Conservation (phyloP, 2,329 filamentous ascomycete genomes). For the Diaporthe humulicola region DNA sequence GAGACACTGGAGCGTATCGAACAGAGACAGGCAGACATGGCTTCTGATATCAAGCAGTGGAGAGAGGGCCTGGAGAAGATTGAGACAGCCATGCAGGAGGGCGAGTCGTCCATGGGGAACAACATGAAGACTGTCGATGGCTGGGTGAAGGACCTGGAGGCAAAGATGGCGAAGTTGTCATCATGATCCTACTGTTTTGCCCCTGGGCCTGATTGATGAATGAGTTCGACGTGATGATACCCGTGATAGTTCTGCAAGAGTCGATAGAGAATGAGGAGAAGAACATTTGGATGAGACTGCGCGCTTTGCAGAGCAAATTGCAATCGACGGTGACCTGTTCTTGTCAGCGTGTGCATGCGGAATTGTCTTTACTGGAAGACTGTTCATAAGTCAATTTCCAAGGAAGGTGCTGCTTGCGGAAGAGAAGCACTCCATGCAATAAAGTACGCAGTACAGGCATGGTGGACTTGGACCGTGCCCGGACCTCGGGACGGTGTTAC, state of each 20-base stretch:
- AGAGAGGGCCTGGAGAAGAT: constrained; percentile 41
- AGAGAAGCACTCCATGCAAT: too few relatives aligned
- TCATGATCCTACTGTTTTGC: constrained; percentile 48
- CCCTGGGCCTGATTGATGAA: constrained; percentile 38
- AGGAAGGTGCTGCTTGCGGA: neutral
- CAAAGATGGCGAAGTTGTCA: constrained; percentile 75
- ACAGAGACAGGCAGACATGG: constrained; percentile 84
- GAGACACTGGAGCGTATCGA: constrained; percentile 84
- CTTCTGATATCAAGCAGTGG: constrained; percentile 73
- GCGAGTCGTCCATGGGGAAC: constrained; percentile 76
- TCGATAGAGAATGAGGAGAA: neutral
- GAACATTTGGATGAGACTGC: neutral
- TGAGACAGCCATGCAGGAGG: constrained; percentile 73
- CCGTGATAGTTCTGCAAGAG: constrained; percentile 42
- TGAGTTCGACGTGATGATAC: constrained; percentile 52
- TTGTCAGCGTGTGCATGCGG: too few relatives aligned
- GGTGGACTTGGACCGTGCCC: constrained; percentile 14
- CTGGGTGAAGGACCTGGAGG: constrained; percentile 91
- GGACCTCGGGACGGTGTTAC: neutral
- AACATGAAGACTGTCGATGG: constrained; percentile 89
- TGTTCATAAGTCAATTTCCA: neutral
- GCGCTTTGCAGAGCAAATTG: neutral
- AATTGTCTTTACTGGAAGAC: neutral
- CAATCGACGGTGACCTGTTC: neutral
- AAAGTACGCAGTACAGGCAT: too few relatives aligned